These are phyloP conservation scores for Stemphylium vesicarium DNA, from an alignment of 2,329 filamentous ascomycete species.

Conservation along the genomic window DNA sequence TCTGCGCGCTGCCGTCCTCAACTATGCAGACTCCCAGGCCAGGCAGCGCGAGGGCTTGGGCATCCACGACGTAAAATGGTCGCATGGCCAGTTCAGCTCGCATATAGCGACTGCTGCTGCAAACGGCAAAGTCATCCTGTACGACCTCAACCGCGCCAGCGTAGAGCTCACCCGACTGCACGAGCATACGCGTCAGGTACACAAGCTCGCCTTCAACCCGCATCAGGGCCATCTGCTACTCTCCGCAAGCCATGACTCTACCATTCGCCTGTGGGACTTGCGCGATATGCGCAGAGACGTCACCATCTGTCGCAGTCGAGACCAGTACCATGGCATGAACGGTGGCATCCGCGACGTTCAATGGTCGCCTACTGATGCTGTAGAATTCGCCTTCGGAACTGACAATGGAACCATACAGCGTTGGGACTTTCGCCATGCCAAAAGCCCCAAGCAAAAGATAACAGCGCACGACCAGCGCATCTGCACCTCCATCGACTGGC, in stretches of 20 bases:
- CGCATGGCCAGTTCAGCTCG: conserved; percentile 65
- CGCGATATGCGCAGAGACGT: conserved; percentile 60
- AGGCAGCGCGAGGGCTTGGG: conserved; percentile 65
- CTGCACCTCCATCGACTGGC: conserved; percentile 70
- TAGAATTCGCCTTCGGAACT: conserved; percentile 69
- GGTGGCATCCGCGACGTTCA: conserved; percentile 68
- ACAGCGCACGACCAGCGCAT: conserved; percentile 64
- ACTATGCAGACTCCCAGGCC: conserved; percentile 58
- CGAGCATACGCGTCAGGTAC: conserved; percentile 70
- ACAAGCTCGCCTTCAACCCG: conserved; percentile 70
- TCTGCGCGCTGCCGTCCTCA: conserved; percentile 65
- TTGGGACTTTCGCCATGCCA: conserved; percentile 67
- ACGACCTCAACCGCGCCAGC: conserved; percentile 67
- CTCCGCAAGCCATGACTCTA: conserved; percentile 69
- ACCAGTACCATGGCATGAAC: conserved; percentile 63
- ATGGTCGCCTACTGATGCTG: conserved; percentile 68
- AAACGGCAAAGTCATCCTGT: conserved; percentile 70
- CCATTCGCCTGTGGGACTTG: conserved; percentile 69
- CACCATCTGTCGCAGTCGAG: conserved; percentile 61
- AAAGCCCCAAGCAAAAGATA: conserved; percentile 64
- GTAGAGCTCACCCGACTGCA: conserved; percentile 68
- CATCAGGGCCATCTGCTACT: conserved; percentile 65
- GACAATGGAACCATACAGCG: conserved; percentile 68
- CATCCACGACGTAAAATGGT: conserved; percentile 72
- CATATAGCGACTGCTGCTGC: conserved; percentile 69